Percentiles rank a stretch among this genome's conserved stretches.
These are phyloP conservation scores for Malus sylvestris DNA, from an alignment of 306 rosid species.

Conservation along the genomic window DNA sequence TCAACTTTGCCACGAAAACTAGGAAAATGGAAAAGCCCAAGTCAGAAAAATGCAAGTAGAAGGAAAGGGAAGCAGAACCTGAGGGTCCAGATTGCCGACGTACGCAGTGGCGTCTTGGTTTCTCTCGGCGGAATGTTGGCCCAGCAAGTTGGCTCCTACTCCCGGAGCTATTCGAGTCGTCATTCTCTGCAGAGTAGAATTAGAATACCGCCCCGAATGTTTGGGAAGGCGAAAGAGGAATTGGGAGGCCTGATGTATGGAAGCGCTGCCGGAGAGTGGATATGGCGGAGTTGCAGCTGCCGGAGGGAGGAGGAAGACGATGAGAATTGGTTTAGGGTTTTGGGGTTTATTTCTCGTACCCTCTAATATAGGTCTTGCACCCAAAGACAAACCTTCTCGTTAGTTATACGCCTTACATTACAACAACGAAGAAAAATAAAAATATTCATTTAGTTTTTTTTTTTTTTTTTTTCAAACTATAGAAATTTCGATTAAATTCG, in stretches of 20 bases:
- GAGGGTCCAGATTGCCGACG: conserved; percentile 97
- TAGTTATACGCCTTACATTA: too few relatives aligned
- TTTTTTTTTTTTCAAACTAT: too few relatives aligned
- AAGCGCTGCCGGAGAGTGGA: neutral
- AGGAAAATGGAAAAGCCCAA: neutral
- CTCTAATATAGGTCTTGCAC: too few relatives aligned
- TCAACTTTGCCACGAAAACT: neutral
- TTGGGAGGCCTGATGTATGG: neutral
- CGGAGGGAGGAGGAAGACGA: neutral
- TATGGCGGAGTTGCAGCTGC: neutral
- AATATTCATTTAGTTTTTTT: too few relatives aligned
- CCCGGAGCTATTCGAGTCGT: conserved; percentile 97
- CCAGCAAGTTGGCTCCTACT: conserved; percentile 85
- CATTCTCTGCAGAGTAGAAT: conserved; percentile 25
- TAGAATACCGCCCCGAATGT: neutral
- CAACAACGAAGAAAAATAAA: too few relatives aligned
- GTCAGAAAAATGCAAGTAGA: neutral
- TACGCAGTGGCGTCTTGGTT: conserved; percentile 99
- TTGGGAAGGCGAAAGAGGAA: neutral
- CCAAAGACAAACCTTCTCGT: too few relatives aligned
- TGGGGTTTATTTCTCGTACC: too few relatives aligned
- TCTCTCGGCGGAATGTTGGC: conserved; percentile 84
- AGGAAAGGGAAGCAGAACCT: conserved; percentile 15
- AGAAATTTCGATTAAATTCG: too few relatives aligned
- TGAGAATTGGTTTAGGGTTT: neutral